These are phyloP conservation scores for Globisporangium solare DNA, from an alignment of 352 stramenopile species.

Conservation along the genomic window DNA sequence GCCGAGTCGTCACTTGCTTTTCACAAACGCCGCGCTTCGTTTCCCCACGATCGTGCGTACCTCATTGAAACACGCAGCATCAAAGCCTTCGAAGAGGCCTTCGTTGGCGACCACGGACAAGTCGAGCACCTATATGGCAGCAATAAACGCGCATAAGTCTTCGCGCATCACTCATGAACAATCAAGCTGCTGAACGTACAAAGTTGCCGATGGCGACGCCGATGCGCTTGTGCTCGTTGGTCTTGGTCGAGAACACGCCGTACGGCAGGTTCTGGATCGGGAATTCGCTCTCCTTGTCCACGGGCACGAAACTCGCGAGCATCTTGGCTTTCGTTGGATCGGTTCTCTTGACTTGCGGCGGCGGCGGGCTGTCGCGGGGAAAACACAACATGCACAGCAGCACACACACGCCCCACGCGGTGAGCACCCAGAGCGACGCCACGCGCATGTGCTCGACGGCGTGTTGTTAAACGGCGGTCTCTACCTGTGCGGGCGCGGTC, in stretches of 20 bases:
- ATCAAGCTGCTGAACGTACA: constrained; percentile 25
- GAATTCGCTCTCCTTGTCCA: constrained; percentile 81
- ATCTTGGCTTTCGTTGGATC: constrained; percentile 11
- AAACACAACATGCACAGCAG: not conserved
- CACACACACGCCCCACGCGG: not conserved
- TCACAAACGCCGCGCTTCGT: not conserved
- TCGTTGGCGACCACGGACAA: constrained; percentile 86
- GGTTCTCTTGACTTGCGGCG: not conserved
- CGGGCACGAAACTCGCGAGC: constrained; percentile 53
- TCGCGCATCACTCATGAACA: not conserved
- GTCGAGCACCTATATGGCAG: constrained; percentile 64
- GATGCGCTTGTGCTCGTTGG: constrained; percentile 58
- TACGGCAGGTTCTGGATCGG: constrained; percentile 95
- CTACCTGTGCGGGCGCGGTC: not conserved
- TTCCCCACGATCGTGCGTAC: constrained; percentile 11
- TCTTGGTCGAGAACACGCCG: constrained; percentile 88
- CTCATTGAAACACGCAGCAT: constrained; percentile 69
- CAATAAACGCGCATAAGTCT: not conserved
- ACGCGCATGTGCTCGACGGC: not conserved
- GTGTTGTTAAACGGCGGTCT: not conserved
- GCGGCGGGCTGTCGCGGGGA: not conserved
- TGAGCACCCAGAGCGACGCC: not conserved
- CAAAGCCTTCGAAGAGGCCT: constrained; percentile 86
- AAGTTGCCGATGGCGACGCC: constrained; percentile 82
- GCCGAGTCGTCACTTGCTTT: not conserved